A percentile compares a stretch with the other conserved stretches of the same genome.
phyloP scores from a whole-genome alignment of 2,329 filamentous ascomycete genomes.

The Lasiodiplodia theobromae region DNA sequence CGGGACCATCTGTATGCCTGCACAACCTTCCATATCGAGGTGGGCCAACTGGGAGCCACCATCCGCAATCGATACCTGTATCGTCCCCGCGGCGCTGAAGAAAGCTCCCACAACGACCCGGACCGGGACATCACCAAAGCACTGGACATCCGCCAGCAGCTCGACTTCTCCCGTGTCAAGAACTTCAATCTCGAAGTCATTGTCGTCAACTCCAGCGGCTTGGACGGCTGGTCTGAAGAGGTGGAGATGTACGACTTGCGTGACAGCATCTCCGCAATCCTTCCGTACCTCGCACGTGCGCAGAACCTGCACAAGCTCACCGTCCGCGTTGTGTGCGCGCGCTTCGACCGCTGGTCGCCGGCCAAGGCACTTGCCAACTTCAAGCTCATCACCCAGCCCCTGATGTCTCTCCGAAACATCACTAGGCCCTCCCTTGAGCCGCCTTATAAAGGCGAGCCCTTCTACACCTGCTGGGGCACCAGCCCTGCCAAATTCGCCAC shows the following conservation, averaged over 20 bases:
- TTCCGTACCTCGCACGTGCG: constrained; percentile 31
- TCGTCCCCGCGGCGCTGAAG: constrained; percentile 40
- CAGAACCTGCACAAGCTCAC: constrained; percentile 40
- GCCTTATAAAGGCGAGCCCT: constrained; percentile 35
- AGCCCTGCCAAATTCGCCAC: neutral
- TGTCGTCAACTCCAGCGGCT: constrained; percentile 36
- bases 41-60: constrained; percentile 42
- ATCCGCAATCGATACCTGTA: constrained; percentile 44
- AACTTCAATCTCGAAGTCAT: constrained; percentile 45
- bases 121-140: constrained; percentile 35
- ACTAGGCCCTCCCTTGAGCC: constrained; percentile 38
- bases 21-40: constrained; percentile 41
- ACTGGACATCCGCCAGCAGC: constrained; percentile 39
- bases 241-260: constrained; percentile 47
- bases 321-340: constrained; percentile 39
- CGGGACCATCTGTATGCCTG: constrained; percentile 41
- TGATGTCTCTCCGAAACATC: constrained; percentile 43
- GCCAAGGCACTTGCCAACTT: constrained; percentile 37
- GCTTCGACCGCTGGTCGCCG: constrained; percentile 37
- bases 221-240: constrained; percentile 41
- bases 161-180: constrained; percentile 41
- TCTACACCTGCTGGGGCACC: neutral
- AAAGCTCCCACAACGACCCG: constrained; percentile 34
- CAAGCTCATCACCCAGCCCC: constrained; percentile 39
- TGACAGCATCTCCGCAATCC: constrained; percentile 21